Base-by-base conservation (phyloP, 352 stramenopile species). In the Phytophthora sp. region DNA sequence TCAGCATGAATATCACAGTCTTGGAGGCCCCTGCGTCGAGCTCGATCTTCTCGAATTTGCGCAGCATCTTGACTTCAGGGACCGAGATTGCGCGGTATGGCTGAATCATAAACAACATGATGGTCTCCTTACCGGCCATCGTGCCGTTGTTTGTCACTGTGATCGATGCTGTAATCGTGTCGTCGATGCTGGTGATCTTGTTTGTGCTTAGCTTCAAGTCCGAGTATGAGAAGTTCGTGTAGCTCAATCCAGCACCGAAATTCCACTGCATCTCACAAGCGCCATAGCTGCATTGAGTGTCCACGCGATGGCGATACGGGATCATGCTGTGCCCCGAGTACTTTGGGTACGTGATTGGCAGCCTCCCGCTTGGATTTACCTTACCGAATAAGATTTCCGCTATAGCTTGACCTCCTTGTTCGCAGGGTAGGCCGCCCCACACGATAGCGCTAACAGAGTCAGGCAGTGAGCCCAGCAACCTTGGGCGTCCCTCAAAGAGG, bases 291-390 rank as follows among this genome's bases (percentile, higher is more conserved):
- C 84, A 92, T 7, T 75, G 76, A 5, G 74, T 77, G 11, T 59
- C 78, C n/a, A 85, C 77, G 4, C 63, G 79, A 53, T 91, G 83
- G 57, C 86, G 85, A 74, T 95, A 95, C 21, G 80, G 77, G 39
- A 91, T 89, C 38, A 74, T 76, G 39, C 86, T 72, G 52, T 86
- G 87, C 3, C 68, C 78, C 1, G 73, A 68, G 55, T 86, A 56
- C 64, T 83, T 86, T 7, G 81, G 87, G 63, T 93, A 97, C 16
- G 86, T 95, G 55, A 96, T 88, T 0, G 89, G 84, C 18, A 96
- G 54, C 35, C 73, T 69, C 4, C 86, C 89, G 26, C 85, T 95
- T 18, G 89, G 89, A 61, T 94, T 96, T 15, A 90, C 76, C 8
- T 78, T 45, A 7, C 90, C 89, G 38, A 81, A 89, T 9, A 96